phyloP scores from a whole-genome alignment of 2,329 filamentous ascomycete genomes.

The Penicillium janthinellum region DNA sequence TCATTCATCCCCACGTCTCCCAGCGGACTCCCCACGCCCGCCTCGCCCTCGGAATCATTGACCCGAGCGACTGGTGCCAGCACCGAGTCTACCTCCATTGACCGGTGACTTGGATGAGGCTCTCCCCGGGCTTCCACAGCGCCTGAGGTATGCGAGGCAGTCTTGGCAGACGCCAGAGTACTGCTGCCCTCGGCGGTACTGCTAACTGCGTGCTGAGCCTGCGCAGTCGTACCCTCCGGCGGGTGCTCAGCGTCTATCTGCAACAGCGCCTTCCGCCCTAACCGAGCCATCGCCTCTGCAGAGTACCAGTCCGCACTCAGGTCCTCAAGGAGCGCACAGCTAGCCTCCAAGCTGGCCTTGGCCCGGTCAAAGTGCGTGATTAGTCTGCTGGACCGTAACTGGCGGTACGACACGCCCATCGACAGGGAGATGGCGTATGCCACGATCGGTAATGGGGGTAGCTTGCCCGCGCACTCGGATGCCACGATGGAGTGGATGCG shows the following conservation, averaged over 20 bases:
- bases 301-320: slow-evolving; percentile 43
- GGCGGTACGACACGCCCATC: slow-evolving; percentile 59
- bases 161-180: not conserved
- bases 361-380: slow-evolving; percentile 42
- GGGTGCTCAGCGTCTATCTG: slow-evolving; percentile 32
- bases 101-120: not conserved
- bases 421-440: slow-evolving; percentile 59
- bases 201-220: not conserved
- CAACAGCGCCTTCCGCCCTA: slow-evolving; percentile 41
- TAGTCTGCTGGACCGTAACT: slow-evolving; percentile 55
- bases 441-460: slow-evolving; percentile 57
- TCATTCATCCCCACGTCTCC: slow-evolving; percentile 49
- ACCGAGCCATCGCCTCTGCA: slow-evolving; percentile 45
- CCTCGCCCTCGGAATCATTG: slow-evolving; percentile 9
- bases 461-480: slow-evolving; percentile 46
- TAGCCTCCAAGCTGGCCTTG: slow-evolving; percentile 39
- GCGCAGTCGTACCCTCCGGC: not conserved
- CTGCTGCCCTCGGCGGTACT: not conserved
- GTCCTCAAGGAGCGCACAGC: slow-evolving; percentile 39
- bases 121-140: too few species aligned
- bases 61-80: not conserved
- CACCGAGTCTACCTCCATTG: not conserved
- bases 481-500: slow-evolving; percentile 57
- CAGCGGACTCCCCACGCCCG: slow-evolving; percentile 40
- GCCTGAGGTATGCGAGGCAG: not conserved